phyloP scores from a whole-genome alignment of 106 monocot species.

The Narthecium ossifragum region DNA sequence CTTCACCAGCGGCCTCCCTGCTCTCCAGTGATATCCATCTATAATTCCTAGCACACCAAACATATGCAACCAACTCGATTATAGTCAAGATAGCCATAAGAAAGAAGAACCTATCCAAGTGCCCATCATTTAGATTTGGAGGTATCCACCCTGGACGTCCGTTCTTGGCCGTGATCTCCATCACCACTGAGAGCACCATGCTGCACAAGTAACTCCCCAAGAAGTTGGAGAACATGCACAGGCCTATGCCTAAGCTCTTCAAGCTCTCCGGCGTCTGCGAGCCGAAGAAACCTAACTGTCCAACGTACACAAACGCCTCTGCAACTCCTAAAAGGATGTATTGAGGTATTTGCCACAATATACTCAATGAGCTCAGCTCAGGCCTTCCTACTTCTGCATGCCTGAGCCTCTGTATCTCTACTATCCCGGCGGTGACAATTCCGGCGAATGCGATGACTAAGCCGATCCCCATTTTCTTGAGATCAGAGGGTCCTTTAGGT shows the following conservation, averaged over 20 bases:
- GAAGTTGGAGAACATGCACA: neutral
- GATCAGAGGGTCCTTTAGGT: neutral
- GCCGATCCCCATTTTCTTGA: conserved; percentile 3
- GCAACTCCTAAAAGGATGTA: neutral
- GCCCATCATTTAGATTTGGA: conserved; percentile 26
- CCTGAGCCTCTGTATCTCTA: neutral
- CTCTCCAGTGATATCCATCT: conserved; percentile 12
- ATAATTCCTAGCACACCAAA: conserved; percentile 21
- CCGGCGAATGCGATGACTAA: neutral
- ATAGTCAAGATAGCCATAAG: conserved; percentile 18
- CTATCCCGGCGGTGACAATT: conserved; percentile 1
- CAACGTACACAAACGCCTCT: conserved; percentile 5
- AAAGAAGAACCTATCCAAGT: conserved; percentile 33
- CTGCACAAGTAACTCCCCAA: conserved; percentile 23
- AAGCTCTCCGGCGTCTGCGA: conserved; percentile 1
- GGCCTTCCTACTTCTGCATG: neutral
- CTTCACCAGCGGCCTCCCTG: neutral
- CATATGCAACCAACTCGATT: conserved; percentile 16
- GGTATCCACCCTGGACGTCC: conserved; percentile 40
- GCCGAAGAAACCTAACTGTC: neutral
- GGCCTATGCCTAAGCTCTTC: conserved; percentile 5
- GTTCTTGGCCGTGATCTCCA: conserved; percentile 18
- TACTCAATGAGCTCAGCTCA: conserved; percentile 5
- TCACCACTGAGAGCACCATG: conserved; percentile 19
- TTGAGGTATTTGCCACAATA: conserved; percentile 7